Conservation (phyloP, 768 basidiomycete species). For the Butyriboletus loyo region DNA sequence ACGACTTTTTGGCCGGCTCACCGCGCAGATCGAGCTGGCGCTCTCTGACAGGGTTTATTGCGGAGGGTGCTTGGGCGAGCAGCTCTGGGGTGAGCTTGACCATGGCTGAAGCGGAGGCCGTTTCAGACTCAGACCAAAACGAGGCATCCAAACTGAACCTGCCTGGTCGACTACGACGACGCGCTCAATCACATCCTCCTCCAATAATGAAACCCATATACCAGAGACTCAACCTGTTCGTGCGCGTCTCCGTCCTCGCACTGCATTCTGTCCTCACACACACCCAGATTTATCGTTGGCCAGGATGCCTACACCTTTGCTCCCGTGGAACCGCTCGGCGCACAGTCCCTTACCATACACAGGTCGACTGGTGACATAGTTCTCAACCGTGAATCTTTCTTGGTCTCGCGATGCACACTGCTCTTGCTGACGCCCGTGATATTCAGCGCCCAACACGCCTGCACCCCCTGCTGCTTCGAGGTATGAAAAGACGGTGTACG, state of each 20-base stretch:
- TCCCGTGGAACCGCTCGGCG: conserved; percentile 58
- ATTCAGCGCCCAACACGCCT: conserved; percentile 50
- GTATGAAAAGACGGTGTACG: conserved; percentile 65
- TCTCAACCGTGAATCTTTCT: conserved; percentile 55
- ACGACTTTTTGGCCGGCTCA: conserved; percentile 33
- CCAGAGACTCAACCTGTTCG: conserved; percentile 71
- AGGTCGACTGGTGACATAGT: conserved; percentile 73
- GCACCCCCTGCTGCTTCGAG: conserved; percentile 55
- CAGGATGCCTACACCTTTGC: conserved; percentile 77
- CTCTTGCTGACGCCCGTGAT: neutral
- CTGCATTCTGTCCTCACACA: neutral
- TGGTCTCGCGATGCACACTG: neutral
- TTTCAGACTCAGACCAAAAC: conserved; percentile 37
- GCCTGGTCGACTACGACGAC: conserved; percentile 1
- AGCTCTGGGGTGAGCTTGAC: conserved; percentile 97
- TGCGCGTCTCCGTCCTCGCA: conserved; percentile 17
- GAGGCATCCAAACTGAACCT: conserved; percentile 13
- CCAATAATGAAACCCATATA: conserved; percentile 72
- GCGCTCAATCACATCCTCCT: conserved; percentile 12
- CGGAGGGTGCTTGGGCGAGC: conserved; percentile 74
- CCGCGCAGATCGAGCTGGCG: conserved; percentile 91
- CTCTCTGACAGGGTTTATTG: conserved; percentile 81
- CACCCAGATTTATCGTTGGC: conserved; percentile 58
- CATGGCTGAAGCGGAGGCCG: conserved; percentile 31
- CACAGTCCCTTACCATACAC: conserved; percentile 67